Percentiles rank a stretch among this genome's conserved stretches.
Evolutionary conservation across 1,139 yeast species (phyloP).

Genomic region (Nadsonia starkeyi-henricii): DNA sequence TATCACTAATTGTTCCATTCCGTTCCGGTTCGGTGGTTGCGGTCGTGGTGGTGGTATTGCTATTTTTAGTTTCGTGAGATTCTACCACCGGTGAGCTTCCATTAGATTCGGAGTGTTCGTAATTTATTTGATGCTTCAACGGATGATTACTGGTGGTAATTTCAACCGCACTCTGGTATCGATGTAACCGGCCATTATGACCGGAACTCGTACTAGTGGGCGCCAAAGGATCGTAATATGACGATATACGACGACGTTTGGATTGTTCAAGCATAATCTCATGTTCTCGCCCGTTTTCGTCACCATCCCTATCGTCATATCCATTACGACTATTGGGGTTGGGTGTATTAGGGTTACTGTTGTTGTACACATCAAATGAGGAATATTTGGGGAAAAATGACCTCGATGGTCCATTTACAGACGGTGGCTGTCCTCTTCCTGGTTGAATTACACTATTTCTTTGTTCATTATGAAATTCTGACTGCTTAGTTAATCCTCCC

Average conservation of each 20-base stretch:
- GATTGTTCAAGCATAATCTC: constrained; percentile 1
- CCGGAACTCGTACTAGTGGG: constrained; percentile 7
- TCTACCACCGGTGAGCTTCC: neutral
- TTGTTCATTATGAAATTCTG: too few relatives aligned
- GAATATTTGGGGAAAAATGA: neutral
- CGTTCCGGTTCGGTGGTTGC: too few relatives aligned
- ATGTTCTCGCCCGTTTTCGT: neutral
- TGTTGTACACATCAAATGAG: neutral
- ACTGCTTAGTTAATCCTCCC: too few relatives aligned
- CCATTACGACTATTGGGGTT: neutral
- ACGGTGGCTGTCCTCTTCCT: too few relatives aligned
- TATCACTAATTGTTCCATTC: too few relatives aligned
- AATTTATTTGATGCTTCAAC: constrained; percentile 1
- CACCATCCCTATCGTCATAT: too few relatives aligned
- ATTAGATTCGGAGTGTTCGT: neutral
- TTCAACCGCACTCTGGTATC: constrained; percentile 16
- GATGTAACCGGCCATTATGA: constrained; percentile 10
- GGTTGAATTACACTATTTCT: too few relatives aligned
- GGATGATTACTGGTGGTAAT: constrained; percentile 9
- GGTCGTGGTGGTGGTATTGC: too few relatives aligned
- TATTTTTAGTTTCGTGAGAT: too few relatives aligned
- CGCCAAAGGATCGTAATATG: constrained; percentile 19
- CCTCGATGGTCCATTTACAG: neutral
- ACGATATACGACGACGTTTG: constrained; percentile 19
- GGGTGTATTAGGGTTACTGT: too few relatives aligned